phyloP scores from a whole-genome alignment of 75 land plant genomes.

The Adiantum capillusveneris region DNA sequence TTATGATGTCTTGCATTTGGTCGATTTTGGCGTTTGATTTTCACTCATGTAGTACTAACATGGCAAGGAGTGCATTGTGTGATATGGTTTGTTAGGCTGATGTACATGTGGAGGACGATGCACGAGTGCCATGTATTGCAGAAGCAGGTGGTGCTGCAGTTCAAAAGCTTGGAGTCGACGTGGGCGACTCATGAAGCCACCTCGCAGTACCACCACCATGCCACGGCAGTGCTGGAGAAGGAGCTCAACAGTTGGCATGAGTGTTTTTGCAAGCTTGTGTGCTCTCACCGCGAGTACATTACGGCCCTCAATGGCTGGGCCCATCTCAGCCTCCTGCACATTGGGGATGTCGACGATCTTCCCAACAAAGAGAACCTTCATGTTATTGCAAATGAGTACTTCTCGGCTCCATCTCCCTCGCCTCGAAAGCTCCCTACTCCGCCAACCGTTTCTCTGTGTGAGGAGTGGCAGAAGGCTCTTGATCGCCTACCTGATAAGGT shows the following conservation, averaged over 20 bases:
- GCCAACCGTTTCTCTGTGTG: slow-evolving; percentile 22
- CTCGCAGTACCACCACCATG: slow-evolving; percentile 62
- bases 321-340: slow-evolving; percentile 28
- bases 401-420: too few species aligned
- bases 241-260: slow-evolving; percentile 70
- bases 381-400: too few species aligned
- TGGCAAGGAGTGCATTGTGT: too few species aligned
- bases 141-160: slow-evolving; percentile 56
- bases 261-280: slow-evolving; percentile 49
- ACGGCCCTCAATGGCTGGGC: slow-evolving; percentile 73
- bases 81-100: slow-evolving; percentile 48
- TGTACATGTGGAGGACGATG: slow-evolving; percentile 76
- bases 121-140: slow-evolving; percentile 62
- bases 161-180: slow-evolving; percentile 51
- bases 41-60: too few species aligned
- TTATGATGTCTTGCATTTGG: too few species aligned
- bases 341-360: slow-evolving; percentile 26
- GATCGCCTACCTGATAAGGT: slow-evolving; percentile 84
- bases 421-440: too few species aligned
- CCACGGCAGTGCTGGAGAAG: slow-evolving; percentile 66
- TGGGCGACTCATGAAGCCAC: slow-evolving; percentile 46
- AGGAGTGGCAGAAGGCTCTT: slow-evolving; percentile 78
- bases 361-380: slow-evolving; percentile 33
- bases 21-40: too few species aligned
- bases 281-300: slow-evolving; percentile 66